phyloP scores from a whole-genome alignment of 2,329 filamentous ascomycete species.

The Hyphodiscus sp. region DNA sequence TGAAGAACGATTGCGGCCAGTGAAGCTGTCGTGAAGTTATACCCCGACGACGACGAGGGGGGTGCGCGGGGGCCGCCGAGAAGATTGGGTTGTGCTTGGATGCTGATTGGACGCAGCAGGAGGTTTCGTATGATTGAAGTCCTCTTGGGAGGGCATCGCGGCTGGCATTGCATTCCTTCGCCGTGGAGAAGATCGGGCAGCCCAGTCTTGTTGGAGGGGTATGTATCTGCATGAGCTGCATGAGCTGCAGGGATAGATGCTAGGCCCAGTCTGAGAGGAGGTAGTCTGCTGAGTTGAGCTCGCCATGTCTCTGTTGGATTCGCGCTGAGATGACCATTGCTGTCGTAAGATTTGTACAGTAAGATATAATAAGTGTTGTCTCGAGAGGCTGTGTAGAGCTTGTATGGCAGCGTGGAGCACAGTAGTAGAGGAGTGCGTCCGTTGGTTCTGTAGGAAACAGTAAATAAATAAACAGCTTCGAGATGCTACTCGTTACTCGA shows the following conservation, averaged over 20 bases:
- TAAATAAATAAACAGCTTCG: no score
- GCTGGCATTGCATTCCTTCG: background rate
- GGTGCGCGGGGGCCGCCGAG: background rate
- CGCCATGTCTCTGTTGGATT: background rate
- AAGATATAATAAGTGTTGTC: background rate
- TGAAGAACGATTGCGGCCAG: background rate
- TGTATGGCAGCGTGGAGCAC: background rate
- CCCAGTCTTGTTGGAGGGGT: background rate
- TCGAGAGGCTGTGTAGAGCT: background rate
- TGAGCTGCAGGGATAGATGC: background rate
- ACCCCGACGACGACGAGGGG: background rate
- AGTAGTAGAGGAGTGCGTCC: no score
- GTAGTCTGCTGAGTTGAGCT: background rate
- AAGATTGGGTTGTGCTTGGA: background rate
- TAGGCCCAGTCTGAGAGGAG: background rate
- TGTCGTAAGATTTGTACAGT: background rate
- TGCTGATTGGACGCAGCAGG: background rate
- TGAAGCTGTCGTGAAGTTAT: background rate
- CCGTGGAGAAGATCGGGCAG: no score
- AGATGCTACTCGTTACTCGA: no score
- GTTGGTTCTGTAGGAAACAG: no score
- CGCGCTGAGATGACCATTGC: background rate
- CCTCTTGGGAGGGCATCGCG: background rate
- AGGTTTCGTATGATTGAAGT: background rate
- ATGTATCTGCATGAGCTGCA: no score